Percentiles rank a stretch among this genome's conserved stretches.
phyloP scores from a whole-genome alignment of 805 yeast genomes.

The Wickerhamiella musiphila region DNA sequence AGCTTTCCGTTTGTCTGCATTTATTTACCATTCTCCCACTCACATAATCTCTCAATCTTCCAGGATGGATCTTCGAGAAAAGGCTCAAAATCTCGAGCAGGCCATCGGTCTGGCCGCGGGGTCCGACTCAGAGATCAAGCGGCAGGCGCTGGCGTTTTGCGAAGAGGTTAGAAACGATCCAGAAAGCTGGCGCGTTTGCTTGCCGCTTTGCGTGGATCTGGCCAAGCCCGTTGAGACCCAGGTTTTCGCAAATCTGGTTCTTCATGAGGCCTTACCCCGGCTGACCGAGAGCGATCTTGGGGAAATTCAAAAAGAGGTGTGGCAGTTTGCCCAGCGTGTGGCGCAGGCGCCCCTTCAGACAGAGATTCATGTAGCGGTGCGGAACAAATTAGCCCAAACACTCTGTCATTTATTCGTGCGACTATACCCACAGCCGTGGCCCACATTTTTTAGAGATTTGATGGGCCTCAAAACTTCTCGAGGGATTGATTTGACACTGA shows the following conservation, averaged over 20 bases:
- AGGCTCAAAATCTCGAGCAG: constrained; percentile 65
- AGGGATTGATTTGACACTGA: constrained; percentile 52
- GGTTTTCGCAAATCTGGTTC: constrained; percentile 54
- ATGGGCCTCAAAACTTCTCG: constrained; percentile 24
- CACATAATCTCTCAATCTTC: too few relatives aligned
- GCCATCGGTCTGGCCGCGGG: constrained; percentile 74
- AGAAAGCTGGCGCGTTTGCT: constrained; percentile 32
- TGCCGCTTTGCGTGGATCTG: constrained; percentile 24
- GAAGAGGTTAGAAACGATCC: constrained; percentile 27
- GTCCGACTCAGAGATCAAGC: constrained; percentile 42
- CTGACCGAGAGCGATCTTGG: constrained; percentile 30
- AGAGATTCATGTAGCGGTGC: constrained; percentile 27
- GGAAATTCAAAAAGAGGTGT: constrained; percentile 31
- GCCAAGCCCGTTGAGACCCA: constrained; percentile 33
- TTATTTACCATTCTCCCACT: too few relatives aligned
- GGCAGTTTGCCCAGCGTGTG: constrained; percentile 26
- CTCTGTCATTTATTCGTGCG: constrained; percentile 35
- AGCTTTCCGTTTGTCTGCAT: too few relatives aligned
- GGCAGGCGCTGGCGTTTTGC: constrained; percentile 30
- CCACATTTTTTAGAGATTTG: constrained; percentile 33
- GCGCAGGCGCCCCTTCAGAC: constrained; percentile 12
- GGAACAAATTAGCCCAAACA: constrained; percentile 42
- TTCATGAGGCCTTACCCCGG: constrained; percentile 36
- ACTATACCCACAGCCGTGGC: constrained; percentile 33
- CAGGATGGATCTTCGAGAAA: constrained; percentile 9